Evolutionary conservation across 2,329 filamentous ascomycete species (phyloP).

Genomic region (Hypoxylon sp.): DNA sequence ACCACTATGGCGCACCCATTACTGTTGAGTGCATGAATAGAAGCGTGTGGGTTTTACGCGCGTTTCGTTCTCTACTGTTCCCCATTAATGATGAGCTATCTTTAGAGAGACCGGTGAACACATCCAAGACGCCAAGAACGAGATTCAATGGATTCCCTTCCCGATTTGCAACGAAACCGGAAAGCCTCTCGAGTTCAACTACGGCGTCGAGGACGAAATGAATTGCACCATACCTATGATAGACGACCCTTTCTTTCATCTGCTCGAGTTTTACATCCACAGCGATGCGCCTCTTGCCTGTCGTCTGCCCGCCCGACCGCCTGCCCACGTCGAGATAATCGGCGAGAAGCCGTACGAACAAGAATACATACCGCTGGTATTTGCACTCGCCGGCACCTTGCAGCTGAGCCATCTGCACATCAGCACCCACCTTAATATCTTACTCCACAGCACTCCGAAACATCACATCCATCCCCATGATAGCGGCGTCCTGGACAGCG

Average conservation of each 20-base stretch:
- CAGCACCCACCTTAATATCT: conserved; percentile 87
- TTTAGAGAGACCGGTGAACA: conserved; percentile 88
- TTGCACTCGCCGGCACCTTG: conserved; percentile 89
- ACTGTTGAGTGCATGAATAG: conserved; percentile 80
- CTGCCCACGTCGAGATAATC: conserved; percentile 66
- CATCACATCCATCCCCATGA: conserved; percentile 72
- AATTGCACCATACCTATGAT: conserved; percentile 87
- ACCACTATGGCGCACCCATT: conserved; percentile 75
- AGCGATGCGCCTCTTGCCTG: conserved; percentile 94
- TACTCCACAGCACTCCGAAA: conserved; percentile 78
- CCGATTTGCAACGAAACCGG: conserved; percentile 89
- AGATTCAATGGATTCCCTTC: conserved; percentile 93
- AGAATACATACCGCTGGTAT: conserved; percentile 85
- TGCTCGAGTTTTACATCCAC: conserved; percentile 97
- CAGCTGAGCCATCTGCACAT: conserved; percentile 92
- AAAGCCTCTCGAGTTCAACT: conserved; percentile 84
- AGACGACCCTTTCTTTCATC: conserved; percentile 84
- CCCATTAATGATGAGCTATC: conserved; percentile 5
- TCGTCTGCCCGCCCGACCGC: conserved; percentile 84
- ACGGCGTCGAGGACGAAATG: conserved; percentile 83
- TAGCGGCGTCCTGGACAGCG: conserved; percentile 87
- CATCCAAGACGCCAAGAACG: conserved; percentile 82
- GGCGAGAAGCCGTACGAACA: conserved; percentile 63
- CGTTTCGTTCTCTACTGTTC: not conserved
- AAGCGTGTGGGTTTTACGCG: conserved; percentile 69